Conservation (phyloP, 75 land plant genomes). For the Ceratopteris richardii region DNA sequence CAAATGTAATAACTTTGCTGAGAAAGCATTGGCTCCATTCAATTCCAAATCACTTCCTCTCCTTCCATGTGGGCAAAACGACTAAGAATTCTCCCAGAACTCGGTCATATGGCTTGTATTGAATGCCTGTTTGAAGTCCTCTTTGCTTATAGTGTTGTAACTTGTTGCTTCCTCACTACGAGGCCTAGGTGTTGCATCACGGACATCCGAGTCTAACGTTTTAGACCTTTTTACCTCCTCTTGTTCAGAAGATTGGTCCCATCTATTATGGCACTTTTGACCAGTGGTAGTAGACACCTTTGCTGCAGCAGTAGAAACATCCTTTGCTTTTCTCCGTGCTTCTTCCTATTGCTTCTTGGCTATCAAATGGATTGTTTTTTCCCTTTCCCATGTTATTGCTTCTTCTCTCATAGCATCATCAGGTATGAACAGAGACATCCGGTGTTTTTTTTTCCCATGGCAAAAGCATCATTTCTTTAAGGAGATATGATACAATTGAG, state of each 20-base stretch:
- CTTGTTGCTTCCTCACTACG: too few relatives aligned
- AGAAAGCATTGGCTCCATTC: too few relatives aligned
- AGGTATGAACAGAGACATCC: slow-evolving; percentile 64
- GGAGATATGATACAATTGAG: slow-evolving; percentile 74
- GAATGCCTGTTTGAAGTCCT: too few relatives aligned
- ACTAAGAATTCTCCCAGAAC: too few relatives aligned
- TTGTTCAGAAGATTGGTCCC: slow-evolving; percentile 79
- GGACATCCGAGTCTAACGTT: slow-evolving; percentile 79
- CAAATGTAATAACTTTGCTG: too few relatives aligned
- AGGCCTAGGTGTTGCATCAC: slow-evolving; percentile 82
- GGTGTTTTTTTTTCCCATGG: slow-evolving; percentile 85
- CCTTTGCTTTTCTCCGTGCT: slow-evolving; percentile 33
- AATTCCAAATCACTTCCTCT: too few relatives aligned
- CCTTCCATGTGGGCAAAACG: too few relatives aligned
- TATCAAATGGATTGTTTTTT: slow-evolving; percentile 56
- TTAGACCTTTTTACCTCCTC: slow-evolving; percentile 52
- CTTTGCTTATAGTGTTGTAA: too few relatives aligned
- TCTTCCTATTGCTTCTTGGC: slow-evolving; percentile 82
- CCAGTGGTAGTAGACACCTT: slow-evolving; percentile 23
- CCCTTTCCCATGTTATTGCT: slow-evolving; percentile 53
- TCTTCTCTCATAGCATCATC: slow-evolving; percentile 90
- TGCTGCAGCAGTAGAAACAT: slow-evolving; percentile 26
- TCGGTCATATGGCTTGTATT: too few relatives aligned
- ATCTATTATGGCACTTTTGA: slow-evolving; percentile 82
- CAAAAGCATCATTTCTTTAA: slow-evolving; percentile 87